Evolutionary conservation across 2,329 filamentous ascomycete species (phyloP), one percentile per base, ranked within the genome.

Genomic region (Uncinocarpus reesii): DNA sequence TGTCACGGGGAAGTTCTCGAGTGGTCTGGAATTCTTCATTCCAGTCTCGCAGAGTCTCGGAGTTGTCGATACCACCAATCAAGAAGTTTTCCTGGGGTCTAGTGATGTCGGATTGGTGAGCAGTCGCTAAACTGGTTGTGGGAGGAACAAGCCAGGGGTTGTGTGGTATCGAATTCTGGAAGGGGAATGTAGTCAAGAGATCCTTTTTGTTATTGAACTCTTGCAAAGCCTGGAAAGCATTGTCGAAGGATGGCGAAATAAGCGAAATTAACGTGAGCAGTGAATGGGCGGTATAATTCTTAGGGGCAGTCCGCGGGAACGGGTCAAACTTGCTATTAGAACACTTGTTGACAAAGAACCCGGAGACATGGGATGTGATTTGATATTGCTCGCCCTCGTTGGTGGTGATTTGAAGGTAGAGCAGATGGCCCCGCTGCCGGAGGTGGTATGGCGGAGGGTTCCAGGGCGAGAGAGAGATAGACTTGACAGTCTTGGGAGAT

Each of bases 1-100:
- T 87, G 55, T 95, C 90, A 62, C 88, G 90, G 28, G 90, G 89
- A 54, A 98, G 77, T 66, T 98, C 92, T 59, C 87, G 83, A 8
- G 92, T 95, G 1, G 90, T 95, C 67, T 98, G 92, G 63, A 98
- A 94, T 63, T 98, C 92, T 66, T 98, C 92, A 59, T 98, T 98
- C 90, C 93, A 98, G 66, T 98, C 92, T 50, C 92, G 81, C 54
- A 98, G 73, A 3, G 88, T 95, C 62, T 98, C 92, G 0, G 87
- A 86, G 63, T 90, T 95, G 61, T 98, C 92, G 21, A 89, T 82
- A 24, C 93, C 93, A 16, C 86, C 79, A 52, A 96, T 81, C 52
- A 98, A 73, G 63, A 86, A 95, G 42, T 84, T 86, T 72, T 98
- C 92, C 68, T 98, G 92, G 18, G 89, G 86, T 48, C 93, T 80